Evolutionary conservation across 176 grass and related monocot genomes (phyloP).

Genomic region (Triticum dicoccoides): DNA sequence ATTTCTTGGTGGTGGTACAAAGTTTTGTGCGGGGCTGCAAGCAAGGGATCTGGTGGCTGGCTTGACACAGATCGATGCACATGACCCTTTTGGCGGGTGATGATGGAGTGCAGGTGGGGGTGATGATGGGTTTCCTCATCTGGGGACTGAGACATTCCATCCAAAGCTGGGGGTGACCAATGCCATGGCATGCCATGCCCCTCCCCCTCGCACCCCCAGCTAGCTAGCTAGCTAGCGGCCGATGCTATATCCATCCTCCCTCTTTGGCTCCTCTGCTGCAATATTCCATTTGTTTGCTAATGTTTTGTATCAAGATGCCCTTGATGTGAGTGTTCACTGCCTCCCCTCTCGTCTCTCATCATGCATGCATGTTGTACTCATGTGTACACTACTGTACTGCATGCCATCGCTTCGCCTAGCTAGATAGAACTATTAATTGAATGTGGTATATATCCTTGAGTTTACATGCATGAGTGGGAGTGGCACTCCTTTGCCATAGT

Average conservation of each 20-base stretch:
- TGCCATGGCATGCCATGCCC: slow-evolving; percentile 30
- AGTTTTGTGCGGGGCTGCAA: slow-evolving; percentile 48
- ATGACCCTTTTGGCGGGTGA: slow-evolving; percentile 46
- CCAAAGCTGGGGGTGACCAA: slow-evolving; percentile 46
- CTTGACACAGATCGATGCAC: slow-evolving; percentile 42
- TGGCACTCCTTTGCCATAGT: background rate
- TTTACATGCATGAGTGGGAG: slow-evolving; percentile 12
- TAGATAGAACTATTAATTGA: slow-evolving; percentile 15
- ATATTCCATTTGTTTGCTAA: slow-evolving; percentile 98
- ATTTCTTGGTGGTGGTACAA: slow-evolving; percentile 25
- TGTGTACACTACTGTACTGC: background rate
- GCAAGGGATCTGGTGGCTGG: slow-evolving; percentile 42
- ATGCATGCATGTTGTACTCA: slow-evolving; percentile 17
- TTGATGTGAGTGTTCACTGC: slow-evolving; percentile 96
- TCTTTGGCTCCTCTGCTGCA: slow-evolving; percentile 51
- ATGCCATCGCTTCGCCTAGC: slow-evolving; percentile 19
- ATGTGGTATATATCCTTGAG: slow-evolving; percentile 25
- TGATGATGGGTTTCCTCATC: slow-evolving; percentile 71
- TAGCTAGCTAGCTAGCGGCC: slow-evolving; percentile 9
- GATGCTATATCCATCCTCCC: background rate
- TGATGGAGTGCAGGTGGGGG: slow-evolving; percentile 59
- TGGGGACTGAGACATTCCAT: slow-evolving; percentile 88
- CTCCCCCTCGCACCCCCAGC: slow-evolving; percentile 25
- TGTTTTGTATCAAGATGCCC: slow-evolving; percentile 82
- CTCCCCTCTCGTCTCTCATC: slow-evolving; percentile 8